A percentile compares a stretch with the other conserved stretches of the same genome.
Evolutionary conservation across 306 rosid genomes (phyloP).

Genomic region (Pachyrhizus erosus): DNA sequence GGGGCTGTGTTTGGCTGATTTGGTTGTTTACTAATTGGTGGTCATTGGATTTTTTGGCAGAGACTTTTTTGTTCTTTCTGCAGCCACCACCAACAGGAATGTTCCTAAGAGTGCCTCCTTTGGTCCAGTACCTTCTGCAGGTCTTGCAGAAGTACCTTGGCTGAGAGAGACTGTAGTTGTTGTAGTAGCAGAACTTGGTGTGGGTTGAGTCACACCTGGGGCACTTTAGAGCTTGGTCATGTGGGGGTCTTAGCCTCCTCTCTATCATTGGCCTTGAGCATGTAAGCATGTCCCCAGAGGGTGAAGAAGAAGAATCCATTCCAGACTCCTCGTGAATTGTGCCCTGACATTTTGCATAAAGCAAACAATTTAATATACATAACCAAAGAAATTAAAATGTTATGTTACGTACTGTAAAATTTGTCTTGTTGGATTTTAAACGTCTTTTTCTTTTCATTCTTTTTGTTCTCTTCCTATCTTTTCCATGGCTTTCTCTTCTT

Average conservation of each 20-base stretch:
- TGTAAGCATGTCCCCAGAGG: slow-evolving; percentile 69
- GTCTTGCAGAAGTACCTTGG: slow-evolving; percentile 98
- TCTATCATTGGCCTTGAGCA: slow-evolving; percentile 77
- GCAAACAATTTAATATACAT: neutral
- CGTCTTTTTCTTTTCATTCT: slow-evolving; percentile 45
- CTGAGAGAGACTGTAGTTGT: slow-evolving; percentile 97
- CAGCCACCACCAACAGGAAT: slow-evolving; percentile 98
- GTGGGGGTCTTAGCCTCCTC: slow-evolving; percentile 81
- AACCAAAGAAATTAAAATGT: neutral
- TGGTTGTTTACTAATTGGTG: slow-evolving; percentile 39
- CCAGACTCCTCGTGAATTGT: slow-evolving; percentile 77
- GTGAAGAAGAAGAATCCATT: slow-evolving; percentile 72
- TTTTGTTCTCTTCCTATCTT: slow-evolving; percentile 40
- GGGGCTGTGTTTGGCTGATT: slow-evolving; percentile 45
- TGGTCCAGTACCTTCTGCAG: slow-evolving; percentile 96
- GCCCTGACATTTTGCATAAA: slow-evolving; percentile 55
- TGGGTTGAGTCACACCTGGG: slow-evolving; percentile 97
- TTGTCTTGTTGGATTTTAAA: slow-evolving; percentile 10
- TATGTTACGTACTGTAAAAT: slow-evolving; percentile 6
- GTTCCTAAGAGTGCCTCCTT: slow-evolving; percentile 96
- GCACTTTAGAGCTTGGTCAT: slow-evolving; percentile 84
- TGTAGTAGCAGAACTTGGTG: slow-evolving; percentile 99
- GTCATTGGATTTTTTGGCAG: slow-evolving; percentile 63
- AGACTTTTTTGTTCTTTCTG: slow-evolving; percentile 85
- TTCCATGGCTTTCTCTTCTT: slow-evolving; percentile 30